Conservation (phyloP, 1,284 basidiomycete genomes). For the Microbotryum lychnidis-dioicae region DNA sequence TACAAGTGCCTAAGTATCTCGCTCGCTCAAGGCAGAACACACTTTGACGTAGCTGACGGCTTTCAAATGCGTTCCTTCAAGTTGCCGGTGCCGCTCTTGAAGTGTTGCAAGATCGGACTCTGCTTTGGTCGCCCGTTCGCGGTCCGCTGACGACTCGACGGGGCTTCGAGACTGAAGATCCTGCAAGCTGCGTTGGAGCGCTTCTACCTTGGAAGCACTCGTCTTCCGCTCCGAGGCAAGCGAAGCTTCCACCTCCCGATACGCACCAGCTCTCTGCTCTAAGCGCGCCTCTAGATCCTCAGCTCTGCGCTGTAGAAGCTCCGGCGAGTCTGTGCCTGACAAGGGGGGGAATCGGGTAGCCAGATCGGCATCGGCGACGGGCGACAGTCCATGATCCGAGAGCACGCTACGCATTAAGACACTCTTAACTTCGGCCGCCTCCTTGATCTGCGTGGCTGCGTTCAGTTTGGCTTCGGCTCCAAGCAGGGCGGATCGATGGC, state of each 20-base stretch:
- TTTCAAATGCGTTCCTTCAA: conserved; percentile 37
- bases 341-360: conserved; percentile 43
- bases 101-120: conserved; percentile 33
- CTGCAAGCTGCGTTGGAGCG: no score
- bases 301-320: conserved; percentile 60
- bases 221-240: no score
- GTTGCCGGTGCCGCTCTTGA: conserved; percentile 31
- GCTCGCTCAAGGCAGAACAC: background rate
- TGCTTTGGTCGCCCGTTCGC: conserved; percentile 21
- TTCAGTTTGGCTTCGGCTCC: conserved; percentile 64
- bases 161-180: no score
- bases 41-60: conserved; percentile 38
- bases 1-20: background rate
- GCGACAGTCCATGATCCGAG: conserved; percentile 72
- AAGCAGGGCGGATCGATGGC: conserved; percentile 43
- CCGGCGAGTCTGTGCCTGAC: conserved; percentile 48
- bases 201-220: no score
- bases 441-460: conserved; percentile 59
- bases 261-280: conserved; percentile 37
- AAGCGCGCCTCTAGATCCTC: conserved; percentile 66
- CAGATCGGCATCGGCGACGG: conserved; percentile 58
- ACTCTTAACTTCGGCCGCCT: conserved; percentile 67
- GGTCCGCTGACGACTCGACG: conserved; percentile 7
- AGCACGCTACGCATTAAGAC: conserved; percentile 77
- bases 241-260: conserved; percentile 11